These are phyloP conservation scores for Rhizopus delemar DNA, from an alignment of 371 early-diverging fungal genomes.

Conservation along the genomic window DNA sequence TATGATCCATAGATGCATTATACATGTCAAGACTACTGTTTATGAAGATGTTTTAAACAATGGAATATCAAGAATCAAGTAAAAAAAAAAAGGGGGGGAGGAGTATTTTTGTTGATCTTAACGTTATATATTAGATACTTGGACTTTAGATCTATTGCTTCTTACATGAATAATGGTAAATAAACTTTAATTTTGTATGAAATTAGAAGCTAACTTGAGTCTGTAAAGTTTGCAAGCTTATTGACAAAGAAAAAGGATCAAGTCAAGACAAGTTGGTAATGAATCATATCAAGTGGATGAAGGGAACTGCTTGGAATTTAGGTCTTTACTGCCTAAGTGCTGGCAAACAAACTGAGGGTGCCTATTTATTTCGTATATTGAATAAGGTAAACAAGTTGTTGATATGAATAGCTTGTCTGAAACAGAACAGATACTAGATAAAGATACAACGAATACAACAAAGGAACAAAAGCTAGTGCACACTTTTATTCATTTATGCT, in stretches of 20 bases:
- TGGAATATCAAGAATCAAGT: conserved; percentile 7
- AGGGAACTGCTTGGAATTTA: conserved; percentile 16
- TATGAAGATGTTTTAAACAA: conserved; percentile 13
- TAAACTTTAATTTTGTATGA: neutral
- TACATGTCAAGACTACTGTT: conserved; percentile 17
- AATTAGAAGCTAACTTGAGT: too few relatives aligned
- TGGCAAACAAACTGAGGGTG: conserved; percentile 13
- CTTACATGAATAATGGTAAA: conserved; percentile 6
- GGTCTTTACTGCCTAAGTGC: conserved; percentile 19
- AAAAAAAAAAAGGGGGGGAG: neutral
- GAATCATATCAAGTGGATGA: conserved; percentile 17
- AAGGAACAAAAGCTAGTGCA: neutral
- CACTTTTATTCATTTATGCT: neutral
- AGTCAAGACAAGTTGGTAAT: neutral
- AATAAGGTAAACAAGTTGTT: conserved; percentile 7
- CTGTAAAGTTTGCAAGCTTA: neutral
- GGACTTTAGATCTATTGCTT: conserved; percentile 11
- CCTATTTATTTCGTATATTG: conserved; percentile 6
- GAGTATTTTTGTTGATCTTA: neutral
- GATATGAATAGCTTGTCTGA: neutral
- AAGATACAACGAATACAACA: neutral
- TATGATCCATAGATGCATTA: conserved; percentile 7
- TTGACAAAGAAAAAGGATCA: neutral
- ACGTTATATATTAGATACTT: conserved; percentile 5
- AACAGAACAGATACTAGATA: neutral